Evolutionary conservation across 805 yeast species (phyloP).

Genomic region (Lachancea quebecensis): DNA sequence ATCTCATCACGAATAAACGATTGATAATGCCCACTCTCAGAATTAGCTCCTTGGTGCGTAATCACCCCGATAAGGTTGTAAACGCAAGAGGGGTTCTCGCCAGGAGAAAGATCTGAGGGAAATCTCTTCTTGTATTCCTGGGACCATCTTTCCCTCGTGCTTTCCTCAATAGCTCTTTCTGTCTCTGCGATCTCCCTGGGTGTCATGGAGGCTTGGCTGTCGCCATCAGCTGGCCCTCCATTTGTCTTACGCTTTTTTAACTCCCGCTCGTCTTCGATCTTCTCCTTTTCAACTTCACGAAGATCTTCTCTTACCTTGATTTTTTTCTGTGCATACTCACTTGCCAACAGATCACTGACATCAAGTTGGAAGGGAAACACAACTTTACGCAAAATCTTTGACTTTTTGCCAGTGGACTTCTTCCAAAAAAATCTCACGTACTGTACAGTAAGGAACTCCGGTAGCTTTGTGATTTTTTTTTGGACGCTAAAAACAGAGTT

Average conservation of each 20-base stretch:
- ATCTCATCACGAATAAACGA: slow-evolving; percentile 69
- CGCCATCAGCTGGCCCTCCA: slow-evolving; percentile 7
- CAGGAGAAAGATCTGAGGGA: slow-evolving; percentile 43
- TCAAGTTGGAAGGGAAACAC: slow-evolving; percentile 93
- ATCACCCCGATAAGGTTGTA: slow-evolving; percentile 78
- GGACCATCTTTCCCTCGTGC: slow-evolving; percentile 44
- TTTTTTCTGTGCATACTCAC: slow-evolving; percentile 60
- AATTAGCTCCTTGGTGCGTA: slow-evolving; percentile 91
- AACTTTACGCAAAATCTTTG: slow-evolving; percentile 90
- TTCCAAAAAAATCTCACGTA: slow-evolving; percentile 96
- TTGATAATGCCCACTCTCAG: slow-evolving; percentile 97
- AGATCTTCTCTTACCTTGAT: slow-evolving; percentile 69
- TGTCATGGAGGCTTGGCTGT: slow-evolving; percentile 27
- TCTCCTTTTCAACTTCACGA: slow-evolving; percentile 67
- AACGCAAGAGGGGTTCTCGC: slow-evolving; percentile 81
- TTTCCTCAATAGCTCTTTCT: slow-evolving; percentile 40
- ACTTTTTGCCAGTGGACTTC: slow-evolving; percentile 80
- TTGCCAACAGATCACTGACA: slow-evolving; percentile 76
- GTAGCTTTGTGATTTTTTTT: slow-evolving; percentile 62
- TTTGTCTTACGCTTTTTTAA: slow-evolving; percentile 49
- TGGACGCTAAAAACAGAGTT: slow-evolving; percentile 64
- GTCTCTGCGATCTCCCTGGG: slow-evolving; percentile 52
- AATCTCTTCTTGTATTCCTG: slow-evolving; percentile 39
- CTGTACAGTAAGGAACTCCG: slow-evolving; percentile 82
- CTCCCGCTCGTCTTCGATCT: slow-evolving; percentile 63